Evolutionary conservation across 2,329 filamentous ascomycete genomes (phyloP).

Genomic region (Colletotrichum karsti): DNA sequence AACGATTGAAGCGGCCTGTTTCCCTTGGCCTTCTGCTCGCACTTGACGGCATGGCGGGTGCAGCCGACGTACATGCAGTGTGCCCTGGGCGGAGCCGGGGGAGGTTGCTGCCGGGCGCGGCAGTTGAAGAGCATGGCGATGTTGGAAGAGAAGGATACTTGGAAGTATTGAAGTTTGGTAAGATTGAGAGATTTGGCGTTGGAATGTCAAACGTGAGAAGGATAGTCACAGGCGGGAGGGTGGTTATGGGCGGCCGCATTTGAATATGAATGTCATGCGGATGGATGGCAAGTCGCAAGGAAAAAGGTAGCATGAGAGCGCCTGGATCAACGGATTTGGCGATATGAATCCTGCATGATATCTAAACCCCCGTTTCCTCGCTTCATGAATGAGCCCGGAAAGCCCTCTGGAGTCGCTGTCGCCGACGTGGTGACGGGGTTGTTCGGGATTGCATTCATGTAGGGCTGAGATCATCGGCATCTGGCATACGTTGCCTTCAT

Average conservation of each 20-base stretch:
- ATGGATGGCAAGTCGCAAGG: too few species aligned
- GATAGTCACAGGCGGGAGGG: too few species aligned
- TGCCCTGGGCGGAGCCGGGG: not conserved
- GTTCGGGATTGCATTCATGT: not conserved
- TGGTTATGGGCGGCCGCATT: too few species aligned
- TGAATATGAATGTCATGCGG: too few species aligned
- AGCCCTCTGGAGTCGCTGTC: too few species aligned
- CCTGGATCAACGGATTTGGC: too few species aligned
- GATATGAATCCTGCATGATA: too few species aligned
- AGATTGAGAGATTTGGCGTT: too few species aligned
- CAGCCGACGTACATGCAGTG: slow-evolving; percentile 20
- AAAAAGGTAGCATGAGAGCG: too few species aligned
- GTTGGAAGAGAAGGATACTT: not conserved
- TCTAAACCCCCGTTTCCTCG: too few species aligned
- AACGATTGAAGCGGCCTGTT: slow-evolving; percentile 4
- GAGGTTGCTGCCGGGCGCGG: not conserved
- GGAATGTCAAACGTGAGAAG: too few species aligned
- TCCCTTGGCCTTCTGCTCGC: slow-evolving; percentile 14
- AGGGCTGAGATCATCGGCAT: not conserved
- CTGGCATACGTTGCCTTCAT: not conserved
- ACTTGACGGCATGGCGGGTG: slow-evolving; percentile 19
- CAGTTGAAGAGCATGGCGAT: slow-evolving; percentile 30
- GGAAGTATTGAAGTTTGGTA: not conserved
- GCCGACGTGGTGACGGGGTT: not conserved
- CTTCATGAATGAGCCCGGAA: too few species aligned